Base-by-base conservation (phyloP, 164 flowering plant species). In the Malania oleifera region DNA sequence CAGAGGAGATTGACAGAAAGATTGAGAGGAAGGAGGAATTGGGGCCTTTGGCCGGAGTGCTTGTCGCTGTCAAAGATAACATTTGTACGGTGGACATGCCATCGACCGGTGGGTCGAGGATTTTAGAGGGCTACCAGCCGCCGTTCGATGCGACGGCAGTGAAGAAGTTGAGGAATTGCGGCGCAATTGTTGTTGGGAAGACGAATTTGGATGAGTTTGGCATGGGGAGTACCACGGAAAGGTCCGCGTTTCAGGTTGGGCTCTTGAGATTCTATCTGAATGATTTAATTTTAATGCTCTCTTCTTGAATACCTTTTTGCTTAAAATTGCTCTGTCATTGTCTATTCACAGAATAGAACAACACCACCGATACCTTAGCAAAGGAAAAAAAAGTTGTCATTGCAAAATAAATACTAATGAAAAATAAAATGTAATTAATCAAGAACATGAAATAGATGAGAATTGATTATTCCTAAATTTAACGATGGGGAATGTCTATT, bases 181-280 rank as follows among this genome's bases (percentile, higher is more conserved):
- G 91, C 24, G 98, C 80, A 13, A 78, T 92, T 70, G 65, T 89
- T 18, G 79, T 92, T 47, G 97, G 96, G 52, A 92, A 92, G 86
- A 92, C 98, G 4, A 92, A 92, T 79, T 58, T 89, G 82, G 98
- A 92, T 74, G 98, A 92, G 74, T 92, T 92, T 68, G 96, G 98
- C 7, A 89, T 92, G 96, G 98, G 96, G 17, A 89, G 96, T 64
- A 75, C 84, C 45, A 92, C 98, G 25, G 98, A 92, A 70, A 74
- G 72, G 25, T 92, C 98, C 34, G 88, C 87, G 49, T 89, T 75
- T 75, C 88, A 89, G 88, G 98, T 84, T 50, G 18, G 69, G 46
- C 1, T 24, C 63, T 54, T 15, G n/a, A n/a, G n/a, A n/a, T n/a
- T n/a, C n/a, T n/a, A n/a, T n/a, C n/a, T n/a, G n/a, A n/a, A n/a